phyloP scores from a whole-genome alignment of 2,329 filamentous ascomycete species.

The Taxawa tesnikishii region DNA sequence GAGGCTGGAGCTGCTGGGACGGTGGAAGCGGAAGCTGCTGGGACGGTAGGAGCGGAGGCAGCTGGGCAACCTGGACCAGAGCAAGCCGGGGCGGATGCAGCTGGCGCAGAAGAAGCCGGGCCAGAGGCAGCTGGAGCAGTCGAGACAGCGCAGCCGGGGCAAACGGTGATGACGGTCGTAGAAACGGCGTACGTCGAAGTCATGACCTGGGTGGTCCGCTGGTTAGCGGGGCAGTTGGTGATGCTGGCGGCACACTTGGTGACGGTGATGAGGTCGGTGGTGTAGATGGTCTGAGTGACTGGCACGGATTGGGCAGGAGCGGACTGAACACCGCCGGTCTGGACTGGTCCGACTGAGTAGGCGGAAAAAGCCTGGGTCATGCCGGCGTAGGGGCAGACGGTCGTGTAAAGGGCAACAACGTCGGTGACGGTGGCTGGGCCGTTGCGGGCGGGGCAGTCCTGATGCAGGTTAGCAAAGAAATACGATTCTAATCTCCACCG shows the following conservation, averaged over 20 bases:
- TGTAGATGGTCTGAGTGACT: constrained; percentile 12
- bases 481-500: too few relatives aligned
- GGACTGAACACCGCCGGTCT: background rate
- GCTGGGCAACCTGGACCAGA: too few relatives aligned
- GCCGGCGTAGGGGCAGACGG: background rate
- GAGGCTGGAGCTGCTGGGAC: constrained; percentile 23
- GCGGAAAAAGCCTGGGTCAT: background rate
- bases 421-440: background rate
- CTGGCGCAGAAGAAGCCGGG: background rate
- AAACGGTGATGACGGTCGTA: constrained; percentile 1
- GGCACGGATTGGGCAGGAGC: constrained; percentile 2
- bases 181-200: background rate
- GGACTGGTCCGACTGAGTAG: background rate
- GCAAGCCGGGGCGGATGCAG: constrained; percentile 1
- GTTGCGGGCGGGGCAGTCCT: background rate
- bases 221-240: constrained; percentile 21
- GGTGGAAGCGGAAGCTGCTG: constrained; percentile 14
- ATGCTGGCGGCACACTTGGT: constrained; percentile 10
- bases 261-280: constrained; percentile 11
- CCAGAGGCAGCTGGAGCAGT: constrained; percentile 2
- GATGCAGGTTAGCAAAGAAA: too few relatives aligned
- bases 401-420: constrained; percentile 1
- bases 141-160: constrained; percentile 1
- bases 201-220: constrained; percentile 1
- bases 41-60: constrained; percentile 7